Evolutionary conservation across 176 grass and related monocot species (phyloP).

Genomic region (Rhipidocladum racemiflorum): DNA sequence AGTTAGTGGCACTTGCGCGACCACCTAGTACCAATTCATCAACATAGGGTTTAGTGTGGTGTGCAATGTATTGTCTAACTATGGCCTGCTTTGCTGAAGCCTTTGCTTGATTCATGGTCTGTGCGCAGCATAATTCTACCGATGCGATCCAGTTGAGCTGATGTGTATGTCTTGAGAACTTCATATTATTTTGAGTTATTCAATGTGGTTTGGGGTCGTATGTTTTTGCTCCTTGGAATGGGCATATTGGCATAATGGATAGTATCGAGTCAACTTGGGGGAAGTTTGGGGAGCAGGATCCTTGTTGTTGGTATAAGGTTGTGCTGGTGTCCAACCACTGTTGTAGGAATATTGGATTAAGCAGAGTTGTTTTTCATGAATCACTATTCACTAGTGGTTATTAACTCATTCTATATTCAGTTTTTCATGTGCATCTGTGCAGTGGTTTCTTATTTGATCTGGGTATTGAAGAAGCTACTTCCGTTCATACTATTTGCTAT

Average conservation of each 20-base stretch:
- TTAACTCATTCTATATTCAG: neutral
- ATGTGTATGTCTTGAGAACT: neutral
- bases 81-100: neutral
- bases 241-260: neutral
- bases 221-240: neutral
- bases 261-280: neutral
- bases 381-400: neutral
- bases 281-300: neutral
- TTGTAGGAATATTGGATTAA: neutral
- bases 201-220: neutral
- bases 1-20: neutral
- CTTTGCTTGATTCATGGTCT: neutral
- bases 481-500: neutral
- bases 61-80: neutral
- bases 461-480: neutral
- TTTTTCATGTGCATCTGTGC: neutral
- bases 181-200: neutral
- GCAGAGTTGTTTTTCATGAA: neutral
- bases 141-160: neutral
- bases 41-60: slow-evolving; percentile 21
- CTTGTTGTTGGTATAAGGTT: neutral
- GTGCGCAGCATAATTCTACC: neutral
- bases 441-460: neutral
- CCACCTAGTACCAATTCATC: neutral
- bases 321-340: neutral